phyloP scores from a whole-genome alignment of 2,329 filamentous ascomycete genomes.

The Diplodia corticola region DNA sequence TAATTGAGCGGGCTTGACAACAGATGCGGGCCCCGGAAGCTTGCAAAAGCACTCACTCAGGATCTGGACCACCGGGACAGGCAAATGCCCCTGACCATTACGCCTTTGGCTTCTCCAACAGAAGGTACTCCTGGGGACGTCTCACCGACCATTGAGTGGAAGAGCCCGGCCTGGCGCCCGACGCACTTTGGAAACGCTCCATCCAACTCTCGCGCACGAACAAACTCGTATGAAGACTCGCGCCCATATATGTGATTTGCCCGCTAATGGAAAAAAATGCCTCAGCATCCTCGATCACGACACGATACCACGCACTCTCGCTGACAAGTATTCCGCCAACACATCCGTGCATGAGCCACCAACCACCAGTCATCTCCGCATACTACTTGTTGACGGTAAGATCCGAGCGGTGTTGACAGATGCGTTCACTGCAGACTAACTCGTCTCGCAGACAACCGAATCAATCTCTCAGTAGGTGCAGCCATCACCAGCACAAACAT shows the following conservation, averaged over 20 bases:
- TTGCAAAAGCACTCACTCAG: constrained; percentile 33
- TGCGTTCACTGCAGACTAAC: background rate
- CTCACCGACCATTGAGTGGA: background rate
- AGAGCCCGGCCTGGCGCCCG: background rate
- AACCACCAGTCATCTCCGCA: background rate
- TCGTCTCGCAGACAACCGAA: constrained; percentile 9
- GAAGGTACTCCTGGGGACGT: background rate
- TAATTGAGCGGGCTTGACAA: background rate
- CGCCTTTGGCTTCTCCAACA: background rate
- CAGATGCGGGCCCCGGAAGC: constrained; percentile 37
- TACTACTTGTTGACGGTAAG: constrained; percentile 15
- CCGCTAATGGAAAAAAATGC: background rate
- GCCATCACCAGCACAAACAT: background rate
- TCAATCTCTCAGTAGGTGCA: constrained; percentile 20
- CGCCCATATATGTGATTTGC: background rate
- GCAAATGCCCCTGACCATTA: background rate
- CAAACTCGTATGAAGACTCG: background rate
- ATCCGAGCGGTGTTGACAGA: too few species aligned
- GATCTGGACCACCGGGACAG: constrained; percentile 1
- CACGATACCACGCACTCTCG: background rate
- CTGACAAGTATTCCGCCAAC: background rate
- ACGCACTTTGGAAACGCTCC: background rate
- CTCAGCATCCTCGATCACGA: background rate
- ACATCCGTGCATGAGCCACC: background rate
- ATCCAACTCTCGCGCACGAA: background rate